These are phyloP conservation scores for Lunasporangiospora selenospora DNA, from an alignment of 192 early-diverging fungal species.

Conservation along the genomic window DNA sequence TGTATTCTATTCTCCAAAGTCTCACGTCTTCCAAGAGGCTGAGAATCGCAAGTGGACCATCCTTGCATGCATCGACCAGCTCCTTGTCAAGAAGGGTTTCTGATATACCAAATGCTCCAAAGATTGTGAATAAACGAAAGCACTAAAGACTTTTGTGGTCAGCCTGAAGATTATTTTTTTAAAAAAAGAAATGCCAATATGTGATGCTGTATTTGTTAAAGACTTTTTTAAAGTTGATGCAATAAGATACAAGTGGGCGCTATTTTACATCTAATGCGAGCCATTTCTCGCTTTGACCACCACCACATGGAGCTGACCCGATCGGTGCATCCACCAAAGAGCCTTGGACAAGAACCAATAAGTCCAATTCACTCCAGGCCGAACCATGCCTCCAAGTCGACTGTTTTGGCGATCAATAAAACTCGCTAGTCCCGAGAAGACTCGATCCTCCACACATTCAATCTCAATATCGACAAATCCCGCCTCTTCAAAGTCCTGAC, in stretches of 20 bases:
- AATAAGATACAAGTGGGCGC: too few relatives aligned
- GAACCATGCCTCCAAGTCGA: slow-evolving; percentile 30
- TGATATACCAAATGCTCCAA: too few relatives aligned
- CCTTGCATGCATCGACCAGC: slow-evolving; percentile 78
- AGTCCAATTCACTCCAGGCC: slow-evolving; percentile 40
- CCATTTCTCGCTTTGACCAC: slow-evolving; percentile 35
- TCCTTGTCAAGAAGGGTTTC: slow-evolving; percentile 65
- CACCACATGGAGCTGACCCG: slow-evolving; percentile 19
- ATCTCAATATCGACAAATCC: slow-evolving; percentile 53
- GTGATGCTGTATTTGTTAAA: too few relatives aligned
- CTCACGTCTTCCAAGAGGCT: slow-evolving; percentile 95
- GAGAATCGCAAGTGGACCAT: slow-evolving; percentile 99
- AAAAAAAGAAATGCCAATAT: too few relatives aligned
- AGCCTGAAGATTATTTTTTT: too few relatives aligned
- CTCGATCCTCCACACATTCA: slow-evolving; percentile 31
- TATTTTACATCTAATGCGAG: too few relatives aligned
- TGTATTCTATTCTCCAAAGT: slow-evolving; percentile 91
- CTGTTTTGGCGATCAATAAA: slow-evolving; percentile 27
- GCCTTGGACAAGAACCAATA: slow-evolving; percentile 25
- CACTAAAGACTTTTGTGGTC: too few relatives aligned
- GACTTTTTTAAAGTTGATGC: too few relatives aligned
- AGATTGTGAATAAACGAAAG: too few relatives aligned
- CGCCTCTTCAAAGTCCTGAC: slow-evolving; percentile 30
- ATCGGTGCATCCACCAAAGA: slow-evolving; percentile 19
- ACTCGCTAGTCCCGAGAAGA: slow-evolving; percentile 53